Evolutionary conservation across 2,329 filamentous ascomycete species (phyloP).

Genomic region (Didymella pinodella): DNA sequence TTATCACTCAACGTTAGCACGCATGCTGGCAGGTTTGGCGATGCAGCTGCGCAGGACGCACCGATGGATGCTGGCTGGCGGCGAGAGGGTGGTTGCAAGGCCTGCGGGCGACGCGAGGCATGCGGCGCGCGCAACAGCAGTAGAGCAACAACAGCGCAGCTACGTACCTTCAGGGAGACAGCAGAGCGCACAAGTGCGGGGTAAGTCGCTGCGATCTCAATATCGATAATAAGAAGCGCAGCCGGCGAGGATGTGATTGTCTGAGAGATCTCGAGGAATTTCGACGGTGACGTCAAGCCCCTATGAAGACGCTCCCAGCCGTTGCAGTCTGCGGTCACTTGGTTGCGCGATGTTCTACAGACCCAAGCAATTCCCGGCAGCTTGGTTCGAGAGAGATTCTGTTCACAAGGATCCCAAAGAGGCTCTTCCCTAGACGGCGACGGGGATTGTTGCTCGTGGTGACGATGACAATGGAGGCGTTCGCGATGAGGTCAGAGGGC

Average conservation of each 20-base stretch:
- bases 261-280: slow-evolving; percentile 30
- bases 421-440: slow-evolving; percentile 37
- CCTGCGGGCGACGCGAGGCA: slow-evolving; percentile 29
- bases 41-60: slow-evolving; percentile 24
- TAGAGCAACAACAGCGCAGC: slow-evolving; percentile 27
- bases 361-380: slow-evolving; percentile 15
- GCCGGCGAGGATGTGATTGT: slow-evolving; percentile 30
- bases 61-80: slow-evolving; percentile 21
- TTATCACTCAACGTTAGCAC: slow-evolving; percentile 11
- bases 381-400: slow-evolving; percentile 19
- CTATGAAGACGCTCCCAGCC: slow-evolving; percentile 30
- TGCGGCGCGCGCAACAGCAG: slow-evolving; percentile 26
- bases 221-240: slow-evolving; percentile 26
- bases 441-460: slow-evolving; percentile 40
- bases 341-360: slow-evolving; percentile 22
- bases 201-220: slow-evolving; percentile 30
- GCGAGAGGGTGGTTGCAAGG: slow-evolving; percentile 29
- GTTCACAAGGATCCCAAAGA: slow-evolving; percentile 33
- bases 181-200: slow-evolving; percentile 38
- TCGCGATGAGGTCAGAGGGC: slow-evolving; percentile 49
- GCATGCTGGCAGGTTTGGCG: slow-evolving; percentile 1
- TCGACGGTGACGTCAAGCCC: slow-evolving; percentile 44
- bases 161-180: slow-evolving; percentile 41
- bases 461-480: slow-evolving; percentile 47
- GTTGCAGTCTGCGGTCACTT: slow-evolving; percentile 24